phyloP scores from a whole-genome alignment of 2,329 filamentous ascomycete genomes.

The Curvularia verruculosa region DNA sequence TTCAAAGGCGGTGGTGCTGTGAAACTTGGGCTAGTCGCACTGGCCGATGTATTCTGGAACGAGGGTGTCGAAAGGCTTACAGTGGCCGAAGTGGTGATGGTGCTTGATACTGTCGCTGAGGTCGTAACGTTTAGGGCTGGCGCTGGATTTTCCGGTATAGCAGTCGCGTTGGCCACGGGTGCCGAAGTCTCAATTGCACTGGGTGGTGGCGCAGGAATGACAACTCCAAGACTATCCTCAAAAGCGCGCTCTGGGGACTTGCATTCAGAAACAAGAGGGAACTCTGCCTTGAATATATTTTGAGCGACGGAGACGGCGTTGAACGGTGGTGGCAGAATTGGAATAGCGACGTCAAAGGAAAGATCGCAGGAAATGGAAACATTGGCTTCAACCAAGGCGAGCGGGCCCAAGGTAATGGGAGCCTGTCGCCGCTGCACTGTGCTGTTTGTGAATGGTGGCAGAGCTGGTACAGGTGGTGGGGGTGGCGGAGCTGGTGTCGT shows the following conservation, averaged over 20 bases:
- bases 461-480: background rate
- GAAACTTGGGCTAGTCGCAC: background rate
- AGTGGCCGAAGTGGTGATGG: background rate
- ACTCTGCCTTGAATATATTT: conserved; percentile 30
- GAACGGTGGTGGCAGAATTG: conserved; percentile 26
- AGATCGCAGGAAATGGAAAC: conserved; percentile 31
- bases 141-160: background rate
- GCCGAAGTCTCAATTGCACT: background rate
- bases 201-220: conserved; percentile 4
- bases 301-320: conserved; percentile 18
- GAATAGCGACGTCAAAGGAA: conserved; percentile 27
- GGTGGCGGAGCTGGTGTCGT: background rate
- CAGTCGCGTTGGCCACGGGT: background rate
- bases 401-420: conserved; percentile 15
- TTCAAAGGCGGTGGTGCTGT: background rate
- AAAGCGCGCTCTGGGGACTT: conserved; percentile 16
- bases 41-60: background rate
- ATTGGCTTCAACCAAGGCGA: conserved; percentile 37
- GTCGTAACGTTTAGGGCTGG: background rate
- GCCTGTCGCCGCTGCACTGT: background rate
- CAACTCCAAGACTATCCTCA: background rate
- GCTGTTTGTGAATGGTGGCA: conserved; percentile 11
- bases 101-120: background rate
- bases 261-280: conserved; percentile 31
- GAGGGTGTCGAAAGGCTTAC: background rate